Percentiles rank a stretch among this genome's conserved stretches.
Evolutionary conservation across 371 early-diverging fungal species (phyloP).

Genomic region (Saksenaea oblongispora): DNA sequence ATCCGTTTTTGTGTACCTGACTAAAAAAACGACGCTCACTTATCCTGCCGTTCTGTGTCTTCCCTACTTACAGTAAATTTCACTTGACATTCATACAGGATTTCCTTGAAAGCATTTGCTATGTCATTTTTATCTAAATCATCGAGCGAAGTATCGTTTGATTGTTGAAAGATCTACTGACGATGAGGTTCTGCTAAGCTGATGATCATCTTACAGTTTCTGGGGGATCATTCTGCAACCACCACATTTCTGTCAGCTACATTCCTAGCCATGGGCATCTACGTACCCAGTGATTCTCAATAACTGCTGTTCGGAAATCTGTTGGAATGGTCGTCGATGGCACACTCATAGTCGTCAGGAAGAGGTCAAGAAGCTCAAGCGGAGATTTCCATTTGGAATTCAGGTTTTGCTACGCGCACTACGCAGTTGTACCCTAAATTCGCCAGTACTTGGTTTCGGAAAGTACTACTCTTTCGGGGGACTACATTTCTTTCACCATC

Average conservation of each 20-base stretch:
- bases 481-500: too few species aligned
- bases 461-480: too few species aligned
- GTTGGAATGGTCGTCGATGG: not conserved
- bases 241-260: not conserved
- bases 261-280: not conserved
- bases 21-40: constrained; percentile 1
- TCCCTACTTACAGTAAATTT: constrained; percentile 9
- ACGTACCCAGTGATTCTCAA: constrained; percentile 29
- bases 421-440: too few species aligned
- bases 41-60: not conserved
- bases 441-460: too few species aligned
- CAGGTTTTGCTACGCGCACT: too few species aligned
- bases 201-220: constrained; percentile 12
- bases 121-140: constrained; percentile 1
- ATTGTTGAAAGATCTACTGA: constrained; percentile 22
- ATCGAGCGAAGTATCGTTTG: not conserved
- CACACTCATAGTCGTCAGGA: not conserved
- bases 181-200: not conserved
- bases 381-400: not conserved
- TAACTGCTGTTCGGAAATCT: constrained; percentile 23
- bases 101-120: not conserved
- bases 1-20: constrained; percentile 23
- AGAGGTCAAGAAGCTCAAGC: not conserved
- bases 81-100: constrained; percentile 11
- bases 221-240: constrained; percentile 25